Evolutionary conservation across 1,139 yeast genomes (phyloP).

Genomic region (Pneumocystis carinii): DNA sequence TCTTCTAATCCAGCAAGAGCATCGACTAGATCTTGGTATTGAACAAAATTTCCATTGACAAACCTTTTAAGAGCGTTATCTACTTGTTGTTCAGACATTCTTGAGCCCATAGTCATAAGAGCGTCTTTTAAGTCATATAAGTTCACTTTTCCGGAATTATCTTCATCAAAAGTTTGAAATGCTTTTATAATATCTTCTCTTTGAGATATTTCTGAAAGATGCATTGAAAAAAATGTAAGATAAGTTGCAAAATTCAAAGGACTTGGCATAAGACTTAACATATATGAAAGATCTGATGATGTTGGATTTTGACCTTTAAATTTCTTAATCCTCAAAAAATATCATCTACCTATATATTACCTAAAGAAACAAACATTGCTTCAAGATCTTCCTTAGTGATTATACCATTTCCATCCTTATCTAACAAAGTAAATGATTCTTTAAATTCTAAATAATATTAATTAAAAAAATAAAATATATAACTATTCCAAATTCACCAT

Average conservation of each 20-base stretch:
- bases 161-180: constrained; percentile 41
- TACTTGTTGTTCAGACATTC: constrained; percentile 40
- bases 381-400: constrained; percentile 47
- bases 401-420: constrained; percentile 64
- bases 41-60: constrained; percentile 6
- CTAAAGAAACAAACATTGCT: constrained; percentile 42
- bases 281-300: constrained; percentile 26
- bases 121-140: constrained; percentile 37
- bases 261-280: constrained; percentile 38
- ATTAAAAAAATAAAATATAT: neutral
- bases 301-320: constrained; percentile 25
- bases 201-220: constrained; percentile 44
- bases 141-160: constrained; percentile 31
- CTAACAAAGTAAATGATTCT: constrained; percentile 52
- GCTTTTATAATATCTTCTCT: constrained; percentile 48
- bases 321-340: neutral
- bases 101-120: constrained; percentile 29
- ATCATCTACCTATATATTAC: constrained; percentile 14
- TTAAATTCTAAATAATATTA: constrained; percentile 20
- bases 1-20: constrained; percentile 11
- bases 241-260: constrained; percentile 60
- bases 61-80: constrained; percentile 19
- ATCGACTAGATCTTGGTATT: constrained; percentile 9
- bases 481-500: neutral
- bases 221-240: constrained; percentile 50